A percentile compares a stretch with the other conserved stretches of the same genome.
Evolutionary conservation across 345 rosid genomes (phyloP).

Genomic region (Aquilaria yunnanensis): DNA sequence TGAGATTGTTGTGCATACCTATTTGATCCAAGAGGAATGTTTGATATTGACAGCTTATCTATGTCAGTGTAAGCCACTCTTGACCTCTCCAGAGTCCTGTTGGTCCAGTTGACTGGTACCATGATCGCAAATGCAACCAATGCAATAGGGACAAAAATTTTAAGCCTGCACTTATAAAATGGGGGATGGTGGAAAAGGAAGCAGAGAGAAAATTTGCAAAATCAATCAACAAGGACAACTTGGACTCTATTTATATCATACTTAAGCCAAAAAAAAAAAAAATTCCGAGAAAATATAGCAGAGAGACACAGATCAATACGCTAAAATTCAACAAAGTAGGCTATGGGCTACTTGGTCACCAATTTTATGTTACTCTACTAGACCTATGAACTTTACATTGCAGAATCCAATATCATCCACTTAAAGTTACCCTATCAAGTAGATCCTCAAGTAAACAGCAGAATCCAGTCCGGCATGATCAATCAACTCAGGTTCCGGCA

Average conservation of each 20-base stretch:
- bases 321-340: no score
- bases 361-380: no score
- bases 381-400: no score
- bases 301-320: no score
- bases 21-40: conserved; percentile 64
- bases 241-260: no score
- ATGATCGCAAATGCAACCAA: conserved; percentile 56
- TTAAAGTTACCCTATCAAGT: conserved; percentile 64
- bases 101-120: conserved; percentile 93
- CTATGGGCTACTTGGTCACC: no score
- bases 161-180: conserved; percentile 49
- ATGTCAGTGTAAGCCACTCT: conserved; percentile 55
- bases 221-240: background rate
- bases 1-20: conserved; percentile 36
- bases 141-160: conserved; percentile 78
- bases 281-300: no score
- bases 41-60: conserved; percentile 88
- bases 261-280: no score
- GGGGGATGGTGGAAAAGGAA: background rate
- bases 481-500: conserved; percentile 91
- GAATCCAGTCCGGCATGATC: conserved; percentile 94
- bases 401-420: no score
- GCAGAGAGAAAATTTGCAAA: background rate
- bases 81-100: conserved; percentile 48
- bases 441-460: conserved; percentile 78